These are phyloP conservation scores for Scheffersomyces insectosa DNA, from an alignment of 1,139 yeast species.

Conservation along the genomic window DNA sequence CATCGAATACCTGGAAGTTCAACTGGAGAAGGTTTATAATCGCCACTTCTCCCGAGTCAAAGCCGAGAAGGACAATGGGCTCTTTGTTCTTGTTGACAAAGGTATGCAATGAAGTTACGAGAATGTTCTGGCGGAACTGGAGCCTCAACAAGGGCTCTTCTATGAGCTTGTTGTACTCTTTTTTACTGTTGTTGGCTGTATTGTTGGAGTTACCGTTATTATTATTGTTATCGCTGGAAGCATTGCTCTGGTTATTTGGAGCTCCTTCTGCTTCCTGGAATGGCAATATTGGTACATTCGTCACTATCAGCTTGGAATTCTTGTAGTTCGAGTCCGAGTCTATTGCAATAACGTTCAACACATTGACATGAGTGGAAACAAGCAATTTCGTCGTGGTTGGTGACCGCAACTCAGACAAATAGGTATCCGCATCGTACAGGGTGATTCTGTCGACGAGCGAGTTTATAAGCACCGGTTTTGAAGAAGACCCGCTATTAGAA, in stretches of 20 bases:
- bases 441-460: conserved; percentile 21
- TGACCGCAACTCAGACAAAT: conserved; percentile 19
- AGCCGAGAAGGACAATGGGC: conserved; percentile 36
- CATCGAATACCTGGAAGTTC: conserved; percentile 29
- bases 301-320: conserved; percentile 20
- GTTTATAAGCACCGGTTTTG: conserved; percentile 1
- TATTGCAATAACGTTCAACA: conserved; percentile 37
- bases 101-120: conserved; percentile 33
- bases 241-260: not conserved
- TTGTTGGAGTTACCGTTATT: not conserved
- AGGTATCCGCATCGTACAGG: conserved; percentile 25
- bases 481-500: conserved; percentile 19
- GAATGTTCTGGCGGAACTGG: conserved; percentile 24
- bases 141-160: conserved; percentile 39
- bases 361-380: conserved; percentile 37
- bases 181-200: conserved; percentile 2
- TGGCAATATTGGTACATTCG: conserved; percentile 27
- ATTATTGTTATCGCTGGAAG: conserved; percentile 1
- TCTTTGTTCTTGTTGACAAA: conserved; percentile 20
- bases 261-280: conserved; percentile 10
- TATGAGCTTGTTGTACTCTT: conserved; percentile 21
- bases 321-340: conserved; percentile 23
- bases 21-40: conserved; percentile 30
- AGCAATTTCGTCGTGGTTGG: conserved; percentile 24
- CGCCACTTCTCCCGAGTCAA: conserved; percentile 37